Evolutionary conservation across 805 yeast species (phyloP), one percentile per base, ranked within the genome.

Genomic region (Kluyveromyces aestuarii): DNA sequence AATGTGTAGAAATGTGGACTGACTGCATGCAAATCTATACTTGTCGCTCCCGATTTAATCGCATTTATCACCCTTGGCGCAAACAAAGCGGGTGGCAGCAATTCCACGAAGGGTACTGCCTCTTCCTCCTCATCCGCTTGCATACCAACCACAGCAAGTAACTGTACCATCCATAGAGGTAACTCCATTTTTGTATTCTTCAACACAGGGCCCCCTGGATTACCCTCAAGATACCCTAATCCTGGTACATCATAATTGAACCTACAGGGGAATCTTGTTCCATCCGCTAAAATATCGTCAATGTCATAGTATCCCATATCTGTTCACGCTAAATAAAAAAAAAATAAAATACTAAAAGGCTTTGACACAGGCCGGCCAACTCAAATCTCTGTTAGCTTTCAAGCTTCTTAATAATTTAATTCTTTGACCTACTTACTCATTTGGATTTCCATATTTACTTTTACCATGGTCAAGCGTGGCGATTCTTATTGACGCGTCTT

Each of bases 141-240:
- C 13, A 59, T 56, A 51, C 73, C 58, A 55, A 66, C 56, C 17
- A 77, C 70, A 0, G 96, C 96, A 33, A 90, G 68, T 1, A 84
- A 76, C 50, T 82, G 82, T 0, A 96, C 95, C 39, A 91, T 67
- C 98, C 98, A 91, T 27, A 89, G 64, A 0, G 98, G 98, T 21
- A 91, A 71, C 50, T 86, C 90, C 2, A 88, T 58, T 57, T 80
- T 81, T 2, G 89, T 73, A 35, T 80, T 81, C 56, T 78, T 57
- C 37, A 52, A 54, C n/a, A 71, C 67, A n/a, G 68, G 64, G 53
- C 79, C 74, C 1, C 84, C 87, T 1, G 88, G 86, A 51, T 83
- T 79, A 8, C 90, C 88, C 58, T 84, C 90, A 7, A 91, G 70
- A 59, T 83, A 87, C 2, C 96, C 97, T n/a, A 91, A 69, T 0